Percentiles rank a stretch among this genome's conserved stretches.
Conservation (phyloP, 169 alveolate species). For the Perkinsus chesapeaki region DNA sequence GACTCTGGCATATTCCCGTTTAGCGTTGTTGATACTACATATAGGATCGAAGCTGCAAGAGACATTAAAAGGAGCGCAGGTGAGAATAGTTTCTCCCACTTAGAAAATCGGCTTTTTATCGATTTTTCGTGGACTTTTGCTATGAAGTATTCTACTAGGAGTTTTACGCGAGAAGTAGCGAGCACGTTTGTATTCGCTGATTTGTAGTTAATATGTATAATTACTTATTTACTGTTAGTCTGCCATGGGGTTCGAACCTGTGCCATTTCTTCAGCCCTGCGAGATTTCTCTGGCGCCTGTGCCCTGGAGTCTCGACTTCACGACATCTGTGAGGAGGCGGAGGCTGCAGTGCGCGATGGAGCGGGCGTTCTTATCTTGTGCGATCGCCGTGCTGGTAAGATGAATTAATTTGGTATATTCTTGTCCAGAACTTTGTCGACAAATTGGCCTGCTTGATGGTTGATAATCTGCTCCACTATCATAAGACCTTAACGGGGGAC, state of each 20-base stretch:
- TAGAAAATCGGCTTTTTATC: too few species aligned
- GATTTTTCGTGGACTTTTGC: too few species aligned
- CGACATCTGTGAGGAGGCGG: slow-evolving; percentile 1
- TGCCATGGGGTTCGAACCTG: background rate
- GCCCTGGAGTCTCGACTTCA: background rate
- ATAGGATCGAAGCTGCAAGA: background rate
- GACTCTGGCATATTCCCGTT: background rate
- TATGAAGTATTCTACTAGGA: too few species aligned
- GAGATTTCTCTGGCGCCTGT: background rate
- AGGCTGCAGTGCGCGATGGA: background rate
- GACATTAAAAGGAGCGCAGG: background rate
- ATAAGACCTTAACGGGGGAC: too few species aligned
- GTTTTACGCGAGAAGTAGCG: too few species aligned
- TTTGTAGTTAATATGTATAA: too few species aligned
- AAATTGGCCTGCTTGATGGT: background rate
- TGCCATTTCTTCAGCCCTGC: background rate
- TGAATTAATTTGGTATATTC: background rate
- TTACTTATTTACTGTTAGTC: too few species aligned
- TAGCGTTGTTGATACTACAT: background rate
- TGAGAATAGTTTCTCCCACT: too few species aligned
- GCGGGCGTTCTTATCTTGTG: background rate
- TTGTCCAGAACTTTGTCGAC: background rate
- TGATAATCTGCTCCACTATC: too few species aligned
- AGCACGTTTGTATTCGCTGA: too few species aligned
- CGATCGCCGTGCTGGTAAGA: background rate